These are phyloP conservation scores for Chenopodium suecicum DNA, from an alignment of 148 eudicot species.

Conservation along the genomic window DNA sequence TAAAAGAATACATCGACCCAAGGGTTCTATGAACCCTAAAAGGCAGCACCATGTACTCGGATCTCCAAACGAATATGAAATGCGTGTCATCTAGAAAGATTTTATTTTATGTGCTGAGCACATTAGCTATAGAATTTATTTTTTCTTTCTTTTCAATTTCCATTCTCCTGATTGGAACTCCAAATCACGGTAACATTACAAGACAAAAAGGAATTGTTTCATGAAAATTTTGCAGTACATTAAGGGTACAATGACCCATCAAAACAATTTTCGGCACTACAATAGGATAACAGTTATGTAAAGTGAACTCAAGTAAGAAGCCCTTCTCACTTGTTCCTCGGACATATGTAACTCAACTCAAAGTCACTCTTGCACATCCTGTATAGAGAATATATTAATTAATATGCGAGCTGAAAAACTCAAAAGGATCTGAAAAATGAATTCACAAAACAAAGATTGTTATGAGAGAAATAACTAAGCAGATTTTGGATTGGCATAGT, in stretches of 20 bases:
- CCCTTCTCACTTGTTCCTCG: slow-evolving; percentile 16
- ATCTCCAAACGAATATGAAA: not conserved
- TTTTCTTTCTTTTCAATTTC: slow-evolving; percentile 4
- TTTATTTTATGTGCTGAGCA: not conserved
- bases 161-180: slow-evolving; percentile 2
- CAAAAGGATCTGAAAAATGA: not conserved
- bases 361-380: slow-evolving; percentile 36
- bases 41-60: not conserved
- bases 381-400: slow-evolving; percentile 16
- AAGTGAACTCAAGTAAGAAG: slow-evolving; percentile 15
- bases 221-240: slow-evolving; percentile 23
- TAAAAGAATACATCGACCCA: too few relatives aligned
- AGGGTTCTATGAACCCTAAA: too few relatives aligned
- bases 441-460: not conserved
- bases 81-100: not conserved
- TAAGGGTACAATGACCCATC: slow-evolving; percentile 25
- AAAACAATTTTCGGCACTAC: slow-evolving; percentile 23
- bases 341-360: slow-evolving; percentile 2
- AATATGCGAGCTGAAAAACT: not conserved
- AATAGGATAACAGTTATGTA: slow-evolving; percentile 8
- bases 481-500: not conserved
- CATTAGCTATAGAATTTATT: not conserved
- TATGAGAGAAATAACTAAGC: not conserved
- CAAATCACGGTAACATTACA: slow-evolving; percentile 25
- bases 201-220: slow-evolving; percentile 14